Base-by-base conservation (phyloP, 768 basidiomycete genomes). In the Psilocybe tampanensis region DNA sequence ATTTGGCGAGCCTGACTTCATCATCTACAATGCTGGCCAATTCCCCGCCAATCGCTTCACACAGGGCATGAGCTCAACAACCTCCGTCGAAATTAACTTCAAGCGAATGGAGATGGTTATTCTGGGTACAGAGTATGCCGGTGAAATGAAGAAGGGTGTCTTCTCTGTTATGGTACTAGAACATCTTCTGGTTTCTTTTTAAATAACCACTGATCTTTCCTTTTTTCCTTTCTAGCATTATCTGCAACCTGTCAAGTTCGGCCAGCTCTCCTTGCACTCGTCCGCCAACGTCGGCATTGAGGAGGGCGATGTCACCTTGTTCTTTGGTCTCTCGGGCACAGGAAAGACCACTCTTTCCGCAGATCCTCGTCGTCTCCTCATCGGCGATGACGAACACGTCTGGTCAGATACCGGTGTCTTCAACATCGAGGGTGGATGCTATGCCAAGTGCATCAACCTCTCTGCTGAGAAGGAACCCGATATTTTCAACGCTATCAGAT, bases 41-140 rank as follows among this genome's bases (percentile, higher is more conserved):
- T 98, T 99, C 89, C 96, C 97, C 13, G 97, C 97, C 65, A 99
- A 99, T 74, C 91, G 97, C 43, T 98, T 98, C 84, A 99, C 97
- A 59, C 94, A 97, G 80, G 97, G 97, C 75, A 98, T 98, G 97
- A 96, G 94, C 60, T 97, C 95, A 9, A 93, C 95, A 26, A 98
- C 97, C 6, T 97, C 95, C 2, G 96, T 99, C 48, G 96, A 98
- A 78, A 94, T 99, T 81, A 99, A 99, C 85, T 98, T 99, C 78
- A 97, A 97, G 82, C 92, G 97, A 39, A 97, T 95, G 94, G 97
- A 99, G 76, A 99, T 99, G 97, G 96, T 99, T 68, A 98, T 99
- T 69, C 92, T 99, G 65, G 96, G 92, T 54, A 96, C 94, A 23
- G 95, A 98, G 71, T 98, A 98, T 69, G 95, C 95, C 26, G 95